Evolutionary conservation across 2,329 filamentous ascomycete species (phyloP), one percentile per base, ranked within the genome.

Genomic region (Pseudogymnoascus sp.): DNA sequence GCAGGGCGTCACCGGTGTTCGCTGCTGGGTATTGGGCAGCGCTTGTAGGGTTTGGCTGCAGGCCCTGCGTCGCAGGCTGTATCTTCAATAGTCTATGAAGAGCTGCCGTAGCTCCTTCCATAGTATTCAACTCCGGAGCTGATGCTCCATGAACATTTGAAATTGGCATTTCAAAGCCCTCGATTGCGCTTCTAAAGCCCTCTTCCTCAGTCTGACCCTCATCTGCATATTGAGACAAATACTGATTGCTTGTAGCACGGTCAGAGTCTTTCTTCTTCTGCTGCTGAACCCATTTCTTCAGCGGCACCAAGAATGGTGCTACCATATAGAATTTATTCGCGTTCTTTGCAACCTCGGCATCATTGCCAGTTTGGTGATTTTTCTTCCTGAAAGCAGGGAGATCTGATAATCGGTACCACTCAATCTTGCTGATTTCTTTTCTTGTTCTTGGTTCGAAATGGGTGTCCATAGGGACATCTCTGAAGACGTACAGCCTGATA

Each of bases 291-390:
- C 93, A 97, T 73, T 91, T 91, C 75, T 91, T 93, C 59, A 99
- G 76, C 5, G 87, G 89, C 1, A 86, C 86, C 62, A 97, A 80
- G 72, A 99, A 99, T 0, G 93, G 93, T 0, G 92, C 92, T 16
- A 99, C 95, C 91, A 97, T 97, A 76, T 97, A 99, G 74, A 97
- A 97, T 71, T 93, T 97, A 74, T 90, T 92, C 41, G 87, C 86
- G 68, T 88, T 90, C 2, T 81, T 76, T 12, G 78, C 77, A 11
- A 84, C 76, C 37, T 82, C 80, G 12, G 78, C 79, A 35, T 74
- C 74, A 12, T 75, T 77, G 60, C 88, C 82, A 52, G 85, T 81
- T n/a, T 86, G 81, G 62, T 84, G 81, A 11, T 79, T 78, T 58
- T 74, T 74, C 71, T 88, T 92, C 68, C 81, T 86, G 69, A 91